Base-by-base conservation (phyloP, 371 early-diverging fungal species). In the Mortierella polycephala region DNA sequence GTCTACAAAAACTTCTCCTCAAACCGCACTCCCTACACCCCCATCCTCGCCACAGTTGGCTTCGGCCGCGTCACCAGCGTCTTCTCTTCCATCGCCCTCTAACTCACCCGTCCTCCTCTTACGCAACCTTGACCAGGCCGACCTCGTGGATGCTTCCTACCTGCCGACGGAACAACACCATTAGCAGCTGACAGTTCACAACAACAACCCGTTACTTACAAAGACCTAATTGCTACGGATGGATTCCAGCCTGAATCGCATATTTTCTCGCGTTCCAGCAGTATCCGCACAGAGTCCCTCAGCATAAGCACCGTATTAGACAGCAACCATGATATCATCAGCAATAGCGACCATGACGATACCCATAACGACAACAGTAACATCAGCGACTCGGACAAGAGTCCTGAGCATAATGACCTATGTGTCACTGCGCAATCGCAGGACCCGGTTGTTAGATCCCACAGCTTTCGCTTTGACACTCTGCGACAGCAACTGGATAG, bases 31-130 rank as follows among this genome's bases (percentile, higher is more conserved):
- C n/a, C 73, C 73, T 1, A 73, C 73, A 1, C 73, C 73, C 47
- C 73, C 73, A 18, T 66, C 67, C 12, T 73, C 72, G 9, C 72
- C 72, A 8, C 63, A 59, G 44, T 53, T 63, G 70, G 57, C 1
- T 30, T 30, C 30, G 30, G 4, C 30, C 4, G 30, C 30, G 30
- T 30, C 37, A 0, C 54, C 64, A 44, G 59, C 71, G 5, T 23
- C 65, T 3, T 52, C 67, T 16, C 42, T 52, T 53, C 23, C 54
- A 0, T 66, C 62, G 57, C 39, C 62, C 12, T 42, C 62, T 13
- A 50, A 62, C 39, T 67, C 73, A 6, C 47, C 73, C 6, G 55
- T 55, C 7, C 51, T 47, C 49, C 49, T 49, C 42, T 7, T 37
- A 0, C 57, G 30, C 30, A 30, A 30, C 30, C 30, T 30, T 30